These are phyloP conservation scores for Friedmanniomyces simplex DNA, from an alignment of 495 filamentous ascomycete species.

Conservation along the genomic window DNA sequence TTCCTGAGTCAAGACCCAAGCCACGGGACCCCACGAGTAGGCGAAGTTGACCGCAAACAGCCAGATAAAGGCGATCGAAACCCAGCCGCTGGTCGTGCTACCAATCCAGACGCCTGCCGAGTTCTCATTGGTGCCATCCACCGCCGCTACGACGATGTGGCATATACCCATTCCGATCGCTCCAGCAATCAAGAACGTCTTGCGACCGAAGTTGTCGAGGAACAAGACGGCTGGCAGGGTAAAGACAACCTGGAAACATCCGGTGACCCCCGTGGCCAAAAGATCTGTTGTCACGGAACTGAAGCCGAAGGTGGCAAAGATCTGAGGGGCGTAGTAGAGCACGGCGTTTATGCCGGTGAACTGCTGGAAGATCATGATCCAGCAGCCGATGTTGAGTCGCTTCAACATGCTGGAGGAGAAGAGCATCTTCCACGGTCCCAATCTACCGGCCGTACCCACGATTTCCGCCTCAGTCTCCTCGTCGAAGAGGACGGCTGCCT, in stretches of 20 bases:
- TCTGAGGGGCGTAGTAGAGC: slow-evolving; percentile 49
- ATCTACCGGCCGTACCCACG: slow-evolving; percentile 50
- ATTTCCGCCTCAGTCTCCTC: too few relatives aligned
- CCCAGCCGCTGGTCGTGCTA: slow-evolving; percentile 73
- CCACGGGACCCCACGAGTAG: slow-evolving; percentile 56
- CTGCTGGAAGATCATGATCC: slow-evolving; percentile 69
- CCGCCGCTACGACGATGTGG: slow-evolving; percentile 61
- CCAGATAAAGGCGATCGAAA: slow-evolving; percentile 67
- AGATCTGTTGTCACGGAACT: slow-evolving; percentile 49
- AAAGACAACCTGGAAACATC: slow-evolving; percentile 51
- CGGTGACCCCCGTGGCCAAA: slow-evolving; percentile 73
- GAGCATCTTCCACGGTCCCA: slow-evolving; percentile 23
- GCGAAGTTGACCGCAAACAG: slow-evolving; percentile 73
- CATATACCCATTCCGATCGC: slow-evolving; percentile 31
- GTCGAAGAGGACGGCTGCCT: slow-evolving; percentile 65
- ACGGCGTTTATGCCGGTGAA: slow-evolving; percentile 47
- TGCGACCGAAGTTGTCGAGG: slow-evolving; percentile 36
- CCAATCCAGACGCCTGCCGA: slow-evolving; percentile 46
- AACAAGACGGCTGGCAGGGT: slow-evolving; percentile 49
- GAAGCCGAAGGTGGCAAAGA: slow-evolving; percentile 59
- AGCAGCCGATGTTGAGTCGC: slow-evolving; percentile 52
- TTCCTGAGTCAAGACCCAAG: slow-evolving; percentile 60
- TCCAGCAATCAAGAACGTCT: slow-evolving; percentile 29
- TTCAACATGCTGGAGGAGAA: slow-evolving; percentile 68
- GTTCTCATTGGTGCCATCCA: slow-evolving; percentile 56